Conservation (phyloP, 148 eudicot genomes). For the Polygonum aviculare region DNA sequence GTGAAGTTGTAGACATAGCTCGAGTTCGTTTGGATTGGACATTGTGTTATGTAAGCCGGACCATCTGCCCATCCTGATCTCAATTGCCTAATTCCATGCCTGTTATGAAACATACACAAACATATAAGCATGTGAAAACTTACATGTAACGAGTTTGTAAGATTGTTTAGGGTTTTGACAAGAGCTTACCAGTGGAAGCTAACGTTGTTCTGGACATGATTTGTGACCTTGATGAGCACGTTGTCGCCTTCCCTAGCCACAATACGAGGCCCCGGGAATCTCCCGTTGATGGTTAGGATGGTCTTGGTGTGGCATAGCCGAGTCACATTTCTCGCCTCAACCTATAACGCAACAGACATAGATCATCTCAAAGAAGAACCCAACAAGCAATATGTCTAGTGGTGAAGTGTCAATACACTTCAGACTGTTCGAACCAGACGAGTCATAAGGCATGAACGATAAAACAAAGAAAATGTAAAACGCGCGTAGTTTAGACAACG, state of each 20-base stretch:
- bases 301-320: conserved; percentile 58
- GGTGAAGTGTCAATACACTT: background rate
- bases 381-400: background rate
- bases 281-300: conserved; percentile 65
- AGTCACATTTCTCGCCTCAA: conserved; percentile 47
- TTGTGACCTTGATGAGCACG: conserved; percentile 38
- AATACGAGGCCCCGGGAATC: conserved; percentile 52
- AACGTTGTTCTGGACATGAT: conserved; percentile 47
- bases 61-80: conserved; percentile 61
- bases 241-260: conserved; percentile 62
- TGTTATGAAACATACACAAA: conserved; percentile 7
- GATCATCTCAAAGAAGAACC: background rate
- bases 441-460: no score
- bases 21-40: conserved; percentile 52
- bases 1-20: conserved; percentile 58
- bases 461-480: no score
- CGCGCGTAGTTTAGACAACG: background rate
- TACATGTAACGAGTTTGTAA: no score
- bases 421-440: no score
- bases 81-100: conserved; percentile 57
- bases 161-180: no score
- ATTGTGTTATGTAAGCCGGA: conserved; percentile 38
- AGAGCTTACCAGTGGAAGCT: conserved; percentile 48
- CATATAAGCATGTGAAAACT: background rate
- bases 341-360: conserved; percentile 17